Base-by-base conservation (phyloP, 2,329 filamentous ascomycete species). In the Neofusicoccum sp. region DNA sequence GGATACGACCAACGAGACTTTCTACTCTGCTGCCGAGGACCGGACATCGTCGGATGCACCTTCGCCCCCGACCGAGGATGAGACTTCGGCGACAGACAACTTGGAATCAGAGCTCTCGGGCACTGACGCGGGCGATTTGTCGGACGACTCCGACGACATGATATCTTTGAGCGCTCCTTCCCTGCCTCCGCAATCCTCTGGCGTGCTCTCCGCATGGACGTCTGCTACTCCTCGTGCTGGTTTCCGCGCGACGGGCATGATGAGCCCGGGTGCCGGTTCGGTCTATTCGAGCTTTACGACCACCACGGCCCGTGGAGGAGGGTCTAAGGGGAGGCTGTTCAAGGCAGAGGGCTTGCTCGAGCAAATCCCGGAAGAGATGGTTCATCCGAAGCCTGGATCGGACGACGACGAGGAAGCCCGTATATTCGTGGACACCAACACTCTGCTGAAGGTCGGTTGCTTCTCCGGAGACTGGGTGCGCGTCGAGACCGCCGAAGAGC, bases 391-490 rank as follows among this genome's bases (percentile, higher is more conserved):
- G 66, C 93, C 95, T 2, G 75, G 82, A 0, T 84, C 86, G 28
- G 92, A 97, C 63, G 95, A 99, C 63, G 92, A 96, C 65, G 89
- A 96, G 67, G 86, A 89, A 67, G 88, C 91, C 1, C 87, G 95
- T 49, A 84, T 98, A 1, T 99, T 93, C 69, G 93, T 99, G 4
- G 92, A 97, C 68, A 89, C 96, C 6, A 88, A 86, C 61, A 90
- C 91, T 1, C 77, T 99, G 20, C 89, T 91, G 12, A 92, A 93
- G 67, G 89, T 99, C 58, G 93, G 93, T 14, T 98, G 93, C 74
- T 99, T 99, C 71, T 98, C 93, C 0, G 95, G 95, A 31, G 95
- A 99, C 71, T 99, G 95, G 95, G 91, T 96, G 9, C 87, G 89
- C 24, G 81, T 97, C 9, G 91, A 96, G 75, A 82, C 86, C 5